Percentiles rank a stretch among this genome's conserved stretches.
Conservation (phyloP, 1,284 basidiomycete species). For the Cerrena zonata region DNA sequence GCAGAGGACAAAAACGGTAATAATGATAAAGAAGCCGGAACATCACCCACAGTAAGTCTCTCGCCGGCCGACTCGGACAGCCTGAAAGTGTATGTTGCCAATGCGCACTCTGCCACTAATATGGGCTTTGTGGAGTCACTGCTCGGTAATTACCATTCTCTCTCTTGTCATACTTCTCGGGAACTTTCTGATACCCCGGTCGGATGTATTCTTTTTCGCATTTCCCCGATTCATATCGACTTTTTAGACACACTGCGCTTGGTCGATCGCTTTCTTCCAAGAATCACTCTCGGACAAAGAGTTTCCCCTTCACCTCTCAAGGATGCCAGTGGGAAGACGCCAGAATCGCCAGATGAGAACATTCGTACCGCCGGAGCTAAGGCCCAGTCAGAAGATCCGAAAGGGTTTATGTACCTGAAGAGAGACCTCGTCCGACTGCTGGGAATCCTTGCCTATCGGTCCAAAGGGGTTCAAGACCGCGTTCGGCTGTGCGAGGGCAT, state of each 20-base stretch:
- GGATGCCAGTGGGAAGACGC: background rate
- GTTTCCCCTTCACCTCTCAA: constrained; percentile 31
- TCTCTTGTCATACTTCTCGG: background rate
- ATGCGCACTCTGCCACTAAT: constrained; percentile 20
- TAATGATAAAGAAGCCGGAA: too few species aligned
- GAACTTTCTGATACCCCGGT: background rate
- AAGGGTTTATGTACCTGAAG: constrained; percentile 78
- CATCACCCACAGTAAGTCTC: constrained; percentile 1
- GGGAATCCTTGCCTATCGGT: constrained; percentile 64
- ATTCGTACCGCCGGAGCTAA: constrained; percentile 8
- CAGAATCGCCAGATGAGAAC: background rate
- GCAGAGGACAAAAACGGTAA: constrained; percentile 31
- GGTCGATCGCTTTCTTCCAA: constrained; percentile 71
- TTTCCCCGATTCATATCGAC: constrained; percentile 9
- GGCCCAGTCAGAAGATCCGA: constrained; percentile 28
- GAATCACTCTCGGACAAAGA: constrained; percentile 71
- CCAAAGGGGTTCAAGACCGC: constrained; percentile 64
- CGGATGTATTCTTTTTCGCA: background rate
- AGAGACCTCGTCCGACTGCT: constrained; percentile 78
- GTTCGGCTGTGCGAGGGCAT: constrained; percentile 69
- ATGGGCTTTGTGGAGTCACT: constrained; percentile 52
- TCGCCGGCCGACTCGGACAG: background rate
- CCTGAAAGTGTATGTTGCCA: constrained; percentile 14
- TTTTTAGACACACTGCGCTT: constrained; percentile 59
- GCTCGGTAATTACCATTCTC: constrained; percentile 40